Base-by-base conservation (phyloP, 1,284 basidiomycete genomes). In the Pseudozyma hubeiensis region DNA sequence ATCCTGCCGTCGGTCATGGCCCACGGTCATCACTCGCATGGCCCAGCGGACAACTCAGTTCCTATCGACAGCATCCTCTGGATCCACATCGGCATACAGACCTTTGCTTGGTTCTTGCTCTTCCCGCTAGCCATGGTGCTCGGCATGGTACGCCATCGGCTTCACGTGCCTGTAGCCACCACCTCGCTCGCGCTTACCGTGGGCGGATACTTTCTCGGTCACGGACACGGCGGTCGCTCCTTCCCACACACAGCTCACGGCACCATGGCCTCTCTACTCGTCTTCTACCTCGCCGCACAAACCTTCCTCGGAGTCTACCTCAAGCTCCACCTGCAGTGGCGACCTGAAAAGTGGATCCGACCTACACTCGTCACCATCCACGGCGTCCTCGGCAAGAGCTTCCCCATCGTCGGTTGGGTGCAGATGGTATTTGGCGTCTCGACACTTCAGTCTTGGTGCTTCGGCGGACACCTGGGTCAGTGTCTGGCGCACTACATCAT, bases 241-340 rank as follows among this genome's bases (percentile, higher is more conserved):
- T 84, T 83, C 60, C 74, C 74, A 11, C 77, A 81, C 46, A 79
- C 80, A 4, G 80, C 79, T 13, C 83, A 84, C 55, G 81, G 81
- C 44, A 79, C 81, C 13, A 55, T 81, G 31, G 81, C 81, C 4
- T 74, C 59, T 8, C 29, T 82, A 2, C 50, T 84, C 33, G 66
- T 84, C 45, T 66, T 79, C 49, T 71, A 78, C 41, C 65, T 84
- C 11, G 56, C 61, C 4, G 70, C 69, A 2, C 95, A 97, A 85
- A 87, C 91, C 8, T 81, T 83, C 16, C 87, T 93, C 53, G 95
- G 95, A 7, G 88, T 94, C 63, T 98, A 97, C 85, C 90, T 98
- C 70, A 97, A 96, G 85, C 86, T 96, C 5, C 96, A 98, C 84
- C 90, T 97, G 19, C 88, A 94, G 69, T 81, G 80, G 80, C 44